Percentiles rank a stretch among this genome's conserved stretches.
phyloP scores from a whole-genome alignment of 23 red algal species.

The Gracilariopsis chorda region DNA sequence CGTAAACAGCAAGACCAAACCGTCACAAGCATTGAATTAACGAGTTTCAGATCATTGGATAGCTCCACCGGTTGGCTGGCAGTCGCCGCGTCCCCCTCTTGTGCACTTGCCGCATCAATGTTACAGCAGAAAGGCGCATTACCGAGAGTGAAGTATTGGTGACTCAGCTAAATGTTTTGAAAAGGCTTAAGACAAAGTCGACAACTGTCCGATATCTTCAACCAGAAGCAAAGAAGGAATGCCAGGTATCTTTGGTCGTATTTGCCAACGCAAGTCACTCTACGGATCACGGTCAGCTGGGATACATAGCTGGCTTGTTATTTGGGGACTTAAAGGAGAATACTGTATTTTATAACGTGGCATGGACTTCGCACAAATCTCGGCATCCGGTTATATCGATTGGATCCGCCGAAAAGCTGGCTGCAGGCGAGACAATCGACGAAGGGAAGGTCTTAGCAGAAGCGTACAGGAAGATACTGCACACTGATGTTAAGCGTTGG shows the following conservation, averaged over 20 bases:
- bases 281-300: not conserved
- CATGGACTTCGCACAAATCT: slow-evolving; percentile 29
- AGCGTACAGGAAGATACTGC: not conserved
- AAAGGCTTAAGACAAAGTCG: not conserved
- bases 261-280: not conserved
- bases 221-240: not conserved
- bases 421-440: slow-evolving; percentile 9
- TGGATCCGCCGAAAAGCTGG: slow-evolving; percentile 31
- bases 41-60: slow-evolving; percentile 10
- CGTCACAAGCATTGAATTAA: slow-evolving; percentile 1
- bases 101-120: not conserved
- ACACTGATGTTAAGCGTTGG: not conserved
- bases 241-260: not conserved
- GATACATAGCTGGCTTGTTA: not conserved
- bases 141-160: not conserved
- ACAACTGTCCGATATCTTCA: not conserved
- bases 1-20: not conserved
- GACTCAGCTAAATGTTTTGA: not conserved
- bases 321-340: not conserved
- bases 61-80: slow-evolving; percentile 6
- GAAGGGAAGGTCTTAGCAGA: slow-evolving; percentile 8
- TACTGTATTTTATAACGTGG: slow-evolving; percentile 29
- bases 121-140: slow-evolving; percentile 10
- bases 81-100: slow-evolving; percentile 3
- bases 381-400: slow-evolving; percentile 1